Percentiles rank a stretch among this genome's conserved stretches.
These are phyloP conservation scores for Eragrostis curvula DNA, from an alignment of 176 grass and related monocot species.

Conservation along the genomic window DNA sequence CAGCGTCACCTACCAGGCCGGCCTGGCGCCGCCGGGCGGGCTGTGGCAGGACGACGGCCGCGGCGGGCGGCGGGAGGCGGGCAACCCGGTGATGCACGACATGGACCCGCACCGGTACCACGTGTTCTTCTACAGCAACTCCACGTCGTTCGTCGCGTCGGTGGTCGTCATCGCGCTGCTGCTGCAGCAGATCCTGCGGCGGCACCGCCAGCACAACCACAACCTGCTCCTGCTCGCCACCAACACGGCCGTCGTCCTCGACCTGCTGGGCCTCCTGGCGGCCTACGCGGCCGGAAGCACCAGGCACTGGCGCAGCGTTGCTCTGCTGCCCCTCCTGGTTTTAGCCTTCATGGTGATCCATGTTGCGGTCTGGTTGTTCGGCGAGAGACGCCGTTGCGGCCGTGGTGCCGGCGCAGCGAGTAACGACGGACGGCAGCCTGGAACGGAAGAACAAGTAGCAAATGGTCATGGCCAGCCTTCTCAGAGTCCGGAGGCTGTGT, in stretches of 20 bases:
- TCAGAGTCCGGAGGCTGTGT: too few species aligned
- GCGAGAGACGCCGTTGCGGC: too few species aligned
- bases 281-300: slow-evolving; percentile 31
- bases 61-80: background rate
- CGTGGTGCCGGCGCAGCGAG: too few species aligned
- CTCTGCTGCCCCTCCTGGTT: background rate
- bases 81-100: background rate
- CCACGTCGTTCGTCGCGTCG: slow-evolving; percentile 11
- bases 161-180: background rate
- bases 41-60: background rate
- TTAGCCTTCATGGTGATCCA: background rate
- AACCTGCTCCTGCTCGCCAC: background rate
- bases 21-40: background rate
- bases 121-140: slow-evolving; percentile 2
- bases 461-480: too few species aligned
- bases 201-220: too few species aligned
- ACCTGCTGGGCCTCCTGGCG: slow-evolving; percentile 37
- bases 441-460: too few species aligned
- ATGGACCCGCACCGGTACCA: background rate
- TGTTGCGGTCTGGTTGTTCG: background rate
- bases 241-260: background rate
- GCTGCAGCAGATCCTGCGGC: background rate
- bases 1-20: slow-evolving; percentile 23
- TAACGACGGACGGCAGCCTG: too few species aligned
- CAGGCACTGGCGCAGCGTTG: background rate